A percentile compares a stretch with the other conserved stretches of the same genome.
phyloP scores from a whole-genome alignment of 2,329 filamentous ascomycete species.

The Diaporthe helianthi region DNA sequence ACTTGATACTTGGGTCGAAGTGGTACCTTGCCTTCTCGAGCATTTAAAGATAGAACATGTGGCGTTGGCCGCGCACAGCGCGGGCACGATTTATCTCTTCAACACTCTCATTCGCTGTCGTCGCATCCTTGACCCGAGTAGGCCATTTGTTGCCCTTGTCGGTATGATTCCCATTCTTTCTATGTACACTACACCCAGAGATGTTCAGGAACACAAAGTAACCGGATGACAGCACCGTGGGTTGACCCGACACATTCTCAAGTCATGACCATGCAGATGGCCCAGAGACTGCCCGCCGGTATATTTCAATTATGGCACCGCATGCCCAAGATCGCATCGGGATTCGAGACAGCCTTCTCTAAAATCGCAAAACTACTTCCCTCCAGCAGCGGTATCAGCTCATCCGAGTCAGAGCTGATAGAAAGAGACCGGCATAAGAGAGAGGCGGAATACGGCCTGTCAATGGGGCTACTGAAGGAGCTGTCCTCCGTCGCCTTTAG shows the following conservation, averaged over 20 bases:
- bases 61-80: conserved; percentile 26
- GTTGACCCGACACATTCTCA: conserved; percentile 27
- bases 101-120: conserved; percentile 30
- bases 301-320: conserved; percentile 21
- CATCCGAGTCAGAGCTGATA: not conserved
- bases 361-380: not conserved
- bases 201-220: not conserved
- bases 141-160: conserved; percentile 35
- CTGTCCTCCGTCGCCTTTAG: not conserved
- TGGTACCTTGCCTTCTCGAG: conserved; percentile 22
- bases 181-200: not conserved
- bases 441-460: conserved; percentile 11
- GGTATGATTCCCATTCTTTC: not conserved
- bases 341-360: not conserved
- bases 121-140: conserved; percentile 14
- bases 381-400: not conserved
- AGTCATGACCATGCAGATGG: conserved; percentile 9
- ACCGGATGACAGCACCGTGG: conserved; percentile 24
- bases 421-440: not conserved
- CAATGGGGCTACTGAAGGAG: not conserved
- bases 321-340: conserved; percentile 4
- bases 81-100: conserved; percentile 29
- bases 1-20: conserved; percentile 35
- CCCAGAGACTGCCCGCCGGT: conserved; percentile 1
- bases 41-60: conserved; percentile 29